phyloP scores from a whole-genome alignment of 129 eudicot genomes.

The Flaveria brownii region DNA sequence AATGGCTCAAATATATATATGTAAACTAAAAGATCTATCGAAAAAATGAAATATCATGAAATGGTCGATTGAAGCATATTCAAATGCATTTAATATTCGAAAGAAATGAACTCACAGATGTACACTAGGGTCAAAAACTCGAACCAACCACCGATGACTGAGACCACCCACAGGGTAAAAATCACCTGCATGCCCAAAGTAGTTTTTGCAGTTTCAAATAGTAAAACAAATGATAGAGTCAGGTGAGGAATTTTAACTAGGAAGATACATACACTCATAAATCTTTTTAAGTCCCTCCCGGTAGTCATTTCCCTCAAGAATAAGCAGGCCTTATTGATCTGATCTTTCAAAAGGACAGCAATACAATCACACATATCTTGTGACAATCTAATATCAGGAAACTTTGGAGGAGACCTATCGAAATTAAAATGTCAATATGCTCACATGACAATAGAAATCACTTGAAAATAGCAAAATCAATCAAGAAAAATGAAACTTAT shows the following conservation, averaged over 20 bases:
- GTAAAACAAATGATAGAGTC: neutral
- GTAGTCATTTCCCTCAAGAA: conserved; percentile 56
- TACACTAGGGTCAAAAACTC: conserved; percentile 73
- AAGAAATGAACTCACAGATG: conserved; percentile 52
- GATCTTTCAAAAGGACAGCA: conserved; percentile 48
- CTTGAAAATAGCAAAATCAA: neutral
- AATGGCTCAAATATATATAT: neutral
- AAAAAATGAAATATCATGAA: neutral
- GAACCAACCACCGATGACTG: conserved; percentile 75
- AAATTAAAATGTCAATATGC: neutral
- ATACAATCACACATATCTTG: conserved; percentile 49
- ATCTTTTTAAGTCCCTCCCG: conserved; percentile 70
- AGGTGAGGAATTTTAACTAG: neutral
- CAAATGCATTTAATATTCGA: neutral
- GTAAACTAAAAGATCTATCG: neutral
- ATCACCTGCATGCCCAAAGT: conserved; percentile 52
- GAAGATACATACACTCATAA: conserved; percentile 48
- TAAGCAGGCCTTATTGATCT: conserved; percentile 42
- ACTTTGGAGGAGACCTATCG: conserved; percentile 56
- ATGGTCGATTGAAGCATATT: neutral
- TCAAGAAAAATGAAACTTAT: neutral
- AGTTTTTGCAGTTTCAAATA: conserved; percentile 15
- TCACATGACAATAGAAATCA: neutral
- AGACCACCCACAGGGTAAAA: conserved; percentile 59
- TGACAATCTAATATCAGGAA: conserved; percentile 61